Percentiles rank a stretch among this genome's conserved stretches.
Evolutionary conservation across 345 rosid species (phyloP).

Genomic region (Dipteronia sinensis): DNA sequence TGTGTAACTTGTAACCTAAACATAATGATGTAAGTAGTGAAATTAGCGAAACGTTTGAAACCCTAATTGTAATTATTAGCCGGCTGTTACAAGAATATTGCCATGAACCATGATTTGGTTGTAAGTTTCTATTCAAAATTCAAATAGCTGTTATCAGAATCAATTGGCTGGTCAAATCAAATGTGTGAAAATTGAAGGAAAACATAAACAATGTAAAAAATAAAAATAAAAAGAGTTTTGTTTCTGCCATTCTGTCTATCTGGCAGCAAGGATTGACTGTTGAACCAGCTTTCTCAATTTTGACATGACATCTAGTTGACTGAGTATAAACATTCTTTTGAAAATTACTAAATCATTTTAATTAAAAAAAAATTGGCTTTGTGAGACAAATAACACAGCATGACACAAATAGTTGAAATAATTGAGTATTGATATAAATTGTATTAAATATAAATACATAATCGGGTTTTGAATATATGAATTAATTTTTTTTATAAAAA

Average conservation of each 20-base stretch:
- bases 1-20: no score
- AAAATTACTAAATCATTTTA: background rate
- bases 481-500: no score
- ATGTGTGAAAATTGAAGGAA: background rate
- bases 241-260: background rate
- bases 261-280: constrained; percentile 1
- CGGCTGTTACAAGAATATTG: background rate
- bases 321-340: background rate
- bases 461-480: no score
- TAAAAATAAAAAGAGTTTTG: background rate
- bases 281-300: background rate
- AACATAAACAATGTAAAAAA: background rate
- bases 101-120: background rate
- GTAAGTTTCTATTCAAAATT: no score
- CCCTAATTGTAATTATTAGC: background rate
- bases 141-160: background rate
- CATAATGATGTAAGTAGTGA: no score
- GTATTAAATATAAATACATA: no score
- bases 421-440: no score
- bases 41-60: no score
- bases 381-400: no score
- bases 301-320: constrained; percentile 10
- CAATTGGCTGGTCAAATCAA: background rate
- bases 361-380: no score
- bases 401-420: no score